Evolutionary conservation across 192 early-diverging fungal genomes (phyloP), one percentile per base, ranked within the genome.

Genomic region (Podila horticola): DNA sequence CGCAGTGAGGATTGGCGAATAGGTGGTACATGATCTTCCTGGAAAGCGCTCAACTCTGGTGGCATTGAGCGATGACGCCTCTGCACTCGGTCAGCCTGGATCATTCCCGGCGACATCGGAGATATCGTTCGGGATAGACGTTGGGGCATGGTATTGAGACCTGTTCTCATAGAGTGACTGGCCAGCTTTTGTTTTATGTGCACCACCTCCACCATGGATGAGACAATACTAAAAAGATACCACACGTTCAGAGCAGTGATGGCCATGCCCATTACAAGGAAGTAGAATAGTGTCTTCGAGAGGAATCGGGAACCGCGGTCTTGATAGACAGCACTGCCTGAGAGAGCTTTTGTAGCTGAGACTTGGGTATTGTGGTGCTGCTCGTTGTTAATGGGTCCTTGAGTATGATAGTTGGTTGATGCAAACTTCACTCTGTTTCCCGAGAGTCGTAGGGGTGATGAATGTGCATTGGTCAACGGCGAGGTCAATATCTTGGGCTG

Each of bases 191-290:
- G 58, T 12, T 45, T 48, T 5, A 33, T 45, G 15, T 69, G 59
- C 2, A 75, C 45, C 24, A 64, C 38, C 17, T 64, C 31, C 5
- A 55, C 60, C 60, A 75, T 63, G 5, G 74, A 69, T 0, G 75
- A 77, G 0, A 71, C 69, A 2, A 49, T 34, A 13, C 30, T 52
- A n/a, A 77, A 50, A 15, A 77, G 64, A 15, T 50, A 36, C 69
- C 68, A 77, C 10, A 67, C 17, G 26, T 77, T 77, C 19, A 77
- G 31, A 3, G 59, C 49, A 3, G 64, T 66, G 34, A 77, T 58
- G 15, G 52, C 22, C 20, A 64, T 50, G 28, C 65, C 50, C 20
- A 71, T 28, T 30, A 38, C 52, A 58, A 65, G 10, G 20, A 41
- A 26, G 22, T 24, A 22, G 22, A 72, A 24, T 3, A 71, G 11